Percentiles rank a stretch among this genome's conserved stretches.
phyloP scores from a whole-genome alignment of 208 protist genomes.

The Leishmania martiniquensis region DNA sequence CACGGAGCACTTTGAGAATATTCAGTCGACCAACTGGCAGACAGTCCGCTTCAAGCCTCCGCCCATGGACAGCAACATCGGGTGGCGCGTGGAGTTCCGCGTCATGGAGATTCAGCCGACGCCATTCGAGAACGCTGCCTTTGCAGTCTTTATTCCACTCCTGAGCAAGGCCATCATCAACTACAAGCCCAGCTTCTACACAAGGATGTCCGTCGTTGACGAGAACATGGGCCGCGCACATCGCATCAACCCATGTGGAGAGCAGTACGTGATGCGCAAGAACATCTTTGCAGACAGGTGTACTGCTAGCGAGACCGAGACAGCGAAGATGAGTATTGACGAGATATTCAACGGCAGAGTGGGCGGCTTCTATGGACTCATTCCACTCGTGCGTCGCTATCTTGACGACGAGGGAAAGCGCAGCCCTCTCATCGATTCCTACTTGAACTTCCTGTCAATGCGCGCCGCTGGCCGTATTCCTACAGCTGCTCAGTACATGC shows the following conservation, averaged over 20 bases:
- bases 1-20: conserved; percentile 99
- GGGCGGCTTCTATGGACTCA: conserved; percentile 91
- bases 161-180: conserved; percentile 95
- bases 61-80: conserved; percentile 67
- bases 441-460: conserved; percentile 93
- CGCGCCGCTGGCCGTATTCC: conserved; percentile 94
- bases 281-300: conserved; percentile 69
- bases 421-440: conserved; percentile 70
- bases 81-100: conserved; percentile 98
- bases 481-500: conserved; percentile 94
- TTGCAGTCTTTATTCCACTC: conserved; percentile 95
- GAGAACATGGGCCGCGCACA: conserved; percentile 97
- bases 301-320: conserved; percentile 59
- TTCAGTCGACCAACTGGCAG: conserved; percentile 99
- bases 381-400: conserved; percentile 93
- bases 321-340: conserved; percentile 90
- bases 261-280: conserved; percentile 96
- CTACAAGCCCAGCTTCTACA: conserved; percentile 96
- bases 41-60: conserved; percentile 98
- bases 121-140: conserved; percentile 99
- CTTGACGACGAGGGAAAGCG: conserved; percentile 76
- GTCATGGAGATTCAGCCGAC: conserved; percentile 96
- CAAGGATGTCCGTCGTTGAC: conserved; percentile 97
- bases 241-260: conserved; percentile 75
- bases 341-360: conserved; percentile 96